A percentile compares a stretch with the other conserved stretches of the same genome.
Conservation (phyloP, 2,329 filamentous ascomycete genomes). For the Thielaviopsis cerberus region DNA sequence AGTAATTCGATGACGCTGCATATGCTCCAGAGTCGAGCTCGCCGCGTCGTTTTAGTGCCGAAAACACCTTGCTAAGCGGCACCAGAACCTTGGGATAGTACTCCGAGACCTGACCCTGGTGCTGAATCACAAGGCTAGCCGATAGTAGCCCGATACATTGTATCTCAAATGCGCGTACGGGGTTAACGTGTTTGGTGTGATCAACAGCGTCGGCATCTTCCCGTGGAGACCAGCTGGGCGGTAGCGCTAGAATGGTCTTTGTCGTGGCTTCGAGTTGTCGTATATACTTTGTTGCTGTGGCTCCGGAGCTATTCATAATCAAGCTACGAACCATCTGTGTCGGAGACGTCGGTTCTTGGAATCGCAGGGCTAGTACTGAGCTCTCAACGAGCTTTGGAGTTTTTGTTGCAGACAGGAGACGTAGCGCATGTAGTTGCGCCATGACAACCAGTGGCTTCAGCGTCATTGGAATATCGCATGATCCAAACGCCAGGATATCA, state of each 20-base stretch:
- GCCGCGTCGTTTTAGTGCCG: constrained; percentile 8
- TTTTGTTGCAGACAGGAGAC: constrained; percentile 40
- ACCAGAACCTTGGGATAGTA: constrained; percentile 10
- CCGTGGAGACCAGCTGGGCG: constrained; percentile 45
- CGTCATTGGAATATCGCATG: constrained; percentile 22
- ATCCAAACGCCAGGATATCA: constrained; percentile 44
- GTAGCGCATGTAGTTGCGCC: constrained; percentile 46
- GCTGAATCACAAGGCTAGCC: constrained; percentile 8
- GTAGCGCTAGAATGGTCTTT: constrained; percentile 44
- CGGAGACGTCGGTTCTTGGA: constrained; percentile 19
- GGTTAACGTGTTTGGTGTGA: constrained; percentile 34
- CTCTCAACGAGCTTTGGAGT: constrained; percentile 42
- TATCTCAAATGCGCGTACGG: constrained; percentile 39
- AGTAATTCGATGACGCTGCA: constrained; percentile 4
- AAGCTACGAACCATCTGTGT: constrained; percentile 7
- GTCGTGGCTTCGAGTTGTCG: constrained; percentile 50
- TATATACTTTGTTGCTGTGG: constrained; percentile 37
- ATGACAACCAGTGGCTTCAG: constrained; percentile 38
- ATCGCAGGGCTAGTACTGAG: constrained; percentile 34
- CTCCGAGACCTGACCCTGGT: constrained; percentile 5
- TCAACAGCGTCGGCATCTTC: constrained; percentile 40
- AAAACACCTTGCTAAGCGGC: constrained; percentile 10
- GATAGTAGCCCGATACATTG: constrained; percentile 40
- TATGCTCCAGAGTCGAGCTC: constrained; percentile 8
- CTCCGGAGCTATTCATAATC: constrained; percentile 10